These are phyloP conservation scores for Wickerhamiella hasegawae DNA, from an alignment of 805 yeast genomes.

Conservation along the genomic window DNA sequence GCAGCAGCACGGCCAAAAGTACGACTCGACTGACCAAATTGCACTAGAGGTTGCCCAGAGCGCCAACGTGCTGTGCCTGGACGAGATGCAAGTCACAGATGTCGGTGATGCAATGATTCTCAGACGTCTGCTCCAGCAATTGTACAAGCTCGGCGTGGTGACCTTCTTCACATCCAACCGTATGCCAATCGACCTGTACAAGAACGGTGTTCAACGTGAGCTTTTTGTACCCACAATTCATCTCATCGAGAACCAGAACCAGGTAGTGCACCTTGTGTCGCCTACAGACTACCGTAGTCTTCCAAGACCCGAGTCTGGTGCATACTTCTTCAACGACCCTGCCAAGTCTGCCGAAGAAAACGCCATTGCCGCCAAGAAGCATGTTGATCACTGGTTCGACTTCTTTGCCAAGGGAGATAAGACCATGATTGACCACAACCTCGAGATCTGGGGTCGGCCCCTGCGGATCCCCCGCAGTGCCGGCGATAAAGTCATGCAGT, in stretches of 20 bases:
- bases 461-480: slow-evolving; percentile 60
- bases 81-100: slow-evolving; percentile 95
- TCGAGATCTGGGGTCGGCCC: slow-evolving; percentile 75
- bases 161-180: slow-evolving; percentile 90
- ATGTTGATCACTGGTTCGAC: slow-evolving; percentile 63
- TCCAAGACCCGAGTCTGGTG: slow-evolving; percentile 67
- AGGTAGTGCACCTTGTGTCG: slow-evolving; percentile 68
- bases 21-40: slow-evolving; percentile 68
- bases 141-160: slow-evolving; percentile 57
- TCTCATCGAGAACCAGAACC: slow-evolving; percentile 52
- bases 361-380: slow-evolving; percentile 33
- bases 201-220: slow-evolving; percentile 86
- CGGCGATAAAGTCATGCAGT: slow-evolving; percentile 75
- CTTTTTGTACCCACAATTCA: slow-evolving; percentile 87
- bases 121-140: slow-evolving; percentile 55
- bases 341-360: slow-evolving; percentile 19
- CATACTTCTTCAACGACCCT: slow-evolving; percentile 51
- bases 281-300: slow-evolving; percentile 89
- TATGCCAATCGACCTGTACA: slow-evolving; percentile 83
- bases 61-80: slow-evolving; percentile 76
- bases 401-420: slow-evolving; percentile 45
- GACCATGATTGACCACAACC: slow-evolving; percentile 22
- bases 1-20: slow-evolving; percentile 44
- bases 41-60: slow-evolving; percentile 70
- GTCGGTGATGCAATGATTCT: slow-evolving; percentile 97